Conservation (phyloP, 805 yeast species). For the Schwanniomyces yamadae region DNA sequence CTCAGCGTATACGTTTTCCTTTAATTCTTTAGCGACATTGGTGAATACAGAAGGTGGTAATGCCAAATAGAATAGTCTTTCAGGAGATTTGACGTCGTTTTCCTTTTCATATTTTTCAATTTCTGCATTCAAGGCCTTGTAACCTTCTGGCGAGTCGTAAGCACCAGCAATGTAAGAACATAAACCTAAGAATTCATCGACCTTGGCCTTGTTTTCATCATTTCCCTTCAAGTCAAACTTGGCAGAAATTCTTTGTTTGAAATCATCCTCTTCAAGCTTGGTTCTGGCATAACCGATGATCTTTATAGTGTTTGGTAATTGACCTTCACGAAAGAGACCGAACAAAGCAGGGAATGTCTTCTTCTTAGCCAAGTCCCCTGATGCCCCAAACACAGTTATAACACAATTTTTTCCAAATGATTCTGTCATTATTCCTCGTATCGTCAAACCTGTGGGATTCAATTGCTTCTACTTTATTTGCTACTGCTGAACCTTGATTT, state of each 20-base stretch:
- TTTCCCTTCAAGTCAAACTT: slow-evolving; percentile 51
- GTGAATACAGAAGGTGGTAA: slow-evolving; percentile 92
- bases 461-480: no score
- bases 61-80: slow-evolving; percentile 88
- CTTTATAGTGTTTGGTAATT: slow-evolving; percentile 63
- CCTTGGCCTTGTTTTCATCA: slow-evolving; percentile 40
- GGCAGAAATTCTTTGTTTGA: slow-evolving; percentile 63
- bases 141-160: slow-evolving; percentile 82
- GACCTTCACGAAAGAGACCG: slow-evolving; percentile 66
- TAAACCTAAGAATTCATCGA: slow-evolving; percentile 63
- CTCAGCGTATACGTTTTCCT: slow-evolving; percentile 61
- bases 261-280: slow-evolving; percentile 61
- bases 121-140: slow-evolving; percentile 48
- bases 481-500: no score
- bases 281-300: slow-evolving; percentile 95
- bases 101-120: slow-evolving; percentile 60
- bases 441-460: no score
- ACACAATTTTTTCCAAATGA: slow-evolving; percentile 64
- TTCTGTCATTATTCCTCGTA: slow-evolving; percentile 23
- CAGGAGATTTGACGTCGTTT: slow-evolving; percentile 49
- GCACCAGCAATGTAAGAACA: slow-evolving; percentile 72
- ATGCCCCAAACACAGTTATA: slow-evolving; percentile 88
- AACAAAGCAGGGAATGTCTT: slow-evolving; percentile 88
- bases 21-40: slow-evolving; percentile 71
- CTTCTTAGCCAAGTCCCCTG: slow-evolving; percentile 94